Percentiles rank a stretch among this genome's conserved stretches.
Conservation (phyloP, 306 rosid species). For the Aeschynomene evenia region DNA sequence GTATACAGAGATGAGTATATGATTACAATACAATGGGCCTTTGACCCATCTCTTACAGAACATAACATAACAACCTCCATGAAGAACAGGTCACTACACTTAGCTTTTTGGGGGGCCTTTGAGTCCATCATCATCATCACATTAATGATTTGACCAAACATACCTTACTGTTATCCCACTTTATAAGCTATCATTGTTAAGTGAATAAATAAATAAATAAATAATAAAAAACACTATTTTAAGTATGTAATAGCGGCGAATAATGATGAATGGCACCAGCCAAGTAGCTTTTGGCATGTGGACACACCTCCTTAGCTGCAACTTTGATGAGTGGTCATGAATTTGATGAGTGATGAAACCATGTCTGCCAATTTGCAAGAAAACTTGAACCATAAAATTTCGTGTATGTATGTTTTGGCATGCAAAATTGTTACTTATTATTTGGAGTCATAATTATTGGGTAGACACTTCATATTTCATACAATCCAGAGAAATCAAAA, state of each 20-base stretch:
- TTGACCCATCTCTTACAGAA: slow-evolving; percentile 31
- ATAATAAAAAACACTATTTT: slow-evolving; percentile 29
- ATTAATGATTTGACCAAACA: slow-evolving; percentile 40
- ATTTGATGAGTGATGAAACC: slow-evolving; percentile 39
- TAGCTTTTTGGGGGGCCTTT: slow-evolving; percentile 36
- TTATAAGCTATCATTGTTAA: slow-evolving; percentile 13
- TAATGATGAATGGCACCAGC: slow-evolving; percentile 42
- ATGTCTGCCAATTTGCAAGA: slow-evolving; percentile 16
- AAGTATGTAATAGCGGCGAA: slow-evolving; percentile 36
- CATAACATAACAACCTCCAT: slow-evolving; percentile 31
- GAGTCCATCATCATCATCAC: slow-evolving; percentile 33
- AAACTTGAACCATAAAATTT: slow-evolving; percentile 23
- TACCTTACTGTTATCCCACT: slow-evolving; percentile 33
- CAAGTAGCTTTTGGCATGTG: slow-evolving; percentile 41
- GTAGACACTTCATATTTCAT: too few species aligned
- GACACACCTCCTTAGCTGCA: slow-evolving; percentile 21
- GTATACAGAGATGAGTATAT: too few species aligned
- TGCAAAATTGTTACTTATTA: slow-evolving; percentile 12
- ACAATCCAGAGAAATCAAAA: background rate
- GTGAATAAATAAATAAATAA: too few species aligned
- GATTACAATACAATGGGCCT: slow-evolving; percentile 33
- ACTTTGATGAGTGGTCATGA: slow-evolving; percentile 56
- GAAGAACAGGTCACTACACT: slow-evolving; percentile 30
- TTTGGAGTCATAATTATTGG: background rate
- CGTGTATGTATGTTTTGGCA: background rate